These are phyloP conservation scores for Scortechinia acanthostroma DNA, from an alignment of 2,329 filamentous ascomycete species.

Conservation along the genomic window DNA sequence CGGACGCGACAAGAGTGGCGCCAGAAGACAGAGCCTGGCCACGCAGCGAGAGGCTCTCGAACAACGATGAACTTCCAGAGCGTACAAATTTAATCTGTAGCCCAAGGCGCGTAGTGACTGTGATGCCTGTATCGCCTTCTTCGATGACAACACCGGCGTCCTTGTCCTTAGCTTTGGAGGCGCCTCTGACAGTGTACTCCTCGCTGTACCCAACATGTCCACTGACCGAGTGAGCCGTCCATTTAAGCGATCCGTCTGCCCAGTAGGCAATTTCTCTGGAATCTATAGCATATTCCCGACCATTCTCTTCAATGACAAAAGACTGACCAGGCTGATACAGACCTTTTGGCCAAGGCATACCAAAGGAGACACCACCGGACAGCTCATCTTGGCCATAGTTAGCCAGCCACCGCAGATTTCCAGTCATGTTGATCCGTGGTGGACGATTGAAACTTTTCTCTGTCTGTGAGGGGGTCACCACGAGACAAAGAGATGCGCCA, in stretches of 20 bases:
- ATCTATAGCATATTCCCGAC: slow-evolving; percentile 22
- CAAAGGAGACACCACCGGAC: too few relatives aligned
- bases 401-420: too few relatives aligned
- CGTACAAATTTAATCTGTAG: neutral
- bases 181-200: slow-evolving; percentile 29
- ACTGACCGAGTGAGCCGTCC: slow-evolving; percentile 48
- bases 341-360: slow-evolving; percentile 8
- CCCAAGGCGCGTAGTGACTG: neutral
- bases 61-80: slow-evolving; percentile 6
- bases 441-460: too few relatives aligned
- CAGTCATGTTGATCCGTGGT: too few relatives aligned
- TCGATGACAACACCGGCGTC: slow-evolving; percentile 13
- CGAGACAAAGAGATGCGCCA: too few relatives aligned
- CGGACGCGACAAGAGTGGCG: slow-evolving; percentile 17
- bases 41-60: slow-evolving; percentile 23
- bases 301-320: slow-evolving; percentile 7
- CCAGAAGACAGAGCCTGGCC: slow-evolving; percentile 28
- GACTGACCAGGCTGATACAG: slow-evolving; percentile 5
- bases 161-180: slow-evolving; percentile 10
- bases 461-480: too few relatives aligned
- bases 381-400: too few relatives aligned
- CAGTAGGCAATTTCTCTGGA: slow-evolving; percentile 52
- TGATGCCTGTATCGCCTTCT: slow-evolving; percentile 4
- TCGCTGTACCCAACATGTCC: slow-evolving; percentile 25
- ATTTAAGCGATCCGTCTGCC: slow-evolving; percentile 53